phyloP scores from a whole-genome alignment of 306 rosid species.

The cucumber (Cucumis sativus) region Cucumber_9930_V3 NC_026657.2:29619501-29620000 shows the following conservation, averaged over 20 bases:
- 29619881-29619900: neutral
- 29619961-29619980: neutral
- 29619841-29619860: neutral
- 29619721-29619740: neutral
- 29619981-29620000: neutral
- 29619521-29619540: neutral
- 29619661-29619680: neutral
- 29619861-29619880: neutral
- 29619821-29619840: neutral
- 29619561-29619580: neutral
- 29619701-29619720: neutral
- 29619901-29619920: neutral
- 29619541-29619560: conserved; percentile 6
- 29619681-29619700: neutral
- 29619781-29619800: neutral
- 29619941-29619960: neutral
- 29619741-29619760: neutral
- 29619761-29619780: neutral
- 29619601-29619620: neutral
- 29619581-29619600: neutral
- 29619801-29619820: neutral
- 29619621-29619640: neutral
- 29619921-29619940: neutral
- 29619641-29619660: neutral
- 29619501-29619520: neutral